These are phyloP conservation scores for Epicoccum sorghinum DNA, from an alignment of 2,329 filamentous ascomycete genomes.

Conservation along the genomic window DNA sequence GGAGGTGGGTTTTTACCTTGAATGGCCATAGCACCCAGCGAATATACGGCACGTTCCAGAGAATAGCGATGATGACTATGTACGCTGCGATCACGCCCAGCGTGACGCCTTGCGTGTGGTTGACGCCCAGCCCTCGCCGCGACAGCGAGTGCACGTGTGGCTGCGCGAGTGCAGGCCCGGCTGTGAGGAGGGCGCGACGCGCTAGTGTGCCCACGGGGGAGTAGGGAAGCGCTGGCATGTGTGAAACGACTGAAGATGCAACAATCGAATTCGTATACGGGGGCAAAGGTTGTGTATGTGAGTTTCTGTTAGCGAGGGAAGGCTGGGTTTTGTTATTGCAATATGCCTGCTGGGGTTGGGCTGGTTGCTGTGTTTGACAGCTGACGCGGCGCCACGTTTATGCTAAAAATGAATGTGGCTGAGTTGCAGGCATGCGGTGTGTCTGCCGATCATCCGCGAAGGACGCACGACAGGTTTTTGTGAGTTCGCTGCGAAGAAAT, in stretches of 20 bases:
- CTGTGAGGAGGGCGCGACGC: slow-evolving; percentile 33
- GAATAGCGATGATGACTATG: slow-evolving; percentile 73
- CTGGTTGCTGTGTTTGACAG: slow-evolving; percentile 13
- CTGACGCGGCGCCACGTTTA: slow-evolving; percentile 28
- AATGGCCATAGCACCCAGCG: slow-evolving; percentile 79
- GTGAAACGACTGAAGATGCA: background rate
- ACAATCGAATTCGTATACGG: background rate
- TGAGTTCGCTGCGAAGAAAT: background rate
- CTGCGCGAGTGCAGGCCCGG: slow-evolving; percentile 34
- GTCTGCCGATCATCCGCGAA: slow-evolving; percentile 6
- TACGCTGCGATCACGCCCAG: slow-evolving; percentile 74
- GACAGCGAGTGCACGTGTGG: slow-evolving; percentile 52
- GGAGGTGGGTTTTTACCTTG: slow-evolving; percentile 60
- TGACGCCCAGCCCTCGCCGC: slow-evolving; percentile 64
- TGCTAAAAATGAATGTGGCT: slow-evolving; percentile 21
- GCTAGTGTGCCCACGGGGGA: slow-evolving; percentile 32
- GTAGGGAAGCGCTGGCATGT: slow-evolving; percentile 32
- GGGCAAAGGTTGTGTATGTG: background rate
- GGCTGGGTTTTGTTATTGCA: background rate
- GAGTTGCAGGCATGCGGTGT: slow-evolving; percentile 2
- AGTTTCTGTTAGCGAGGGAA: background rate
- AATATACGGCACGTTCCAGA: slow-evolving; percentile 83
- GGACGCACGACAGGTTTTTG: background rate
- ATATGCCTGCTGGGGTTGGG: slow-evolving; percentile 9
- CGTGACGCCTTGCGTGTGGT: slow-evolving; percentile 72